phyloP scores from a whole-genome alignment of 169 alveolate genomes.

The Eimeria nieschulzi region DNA sequence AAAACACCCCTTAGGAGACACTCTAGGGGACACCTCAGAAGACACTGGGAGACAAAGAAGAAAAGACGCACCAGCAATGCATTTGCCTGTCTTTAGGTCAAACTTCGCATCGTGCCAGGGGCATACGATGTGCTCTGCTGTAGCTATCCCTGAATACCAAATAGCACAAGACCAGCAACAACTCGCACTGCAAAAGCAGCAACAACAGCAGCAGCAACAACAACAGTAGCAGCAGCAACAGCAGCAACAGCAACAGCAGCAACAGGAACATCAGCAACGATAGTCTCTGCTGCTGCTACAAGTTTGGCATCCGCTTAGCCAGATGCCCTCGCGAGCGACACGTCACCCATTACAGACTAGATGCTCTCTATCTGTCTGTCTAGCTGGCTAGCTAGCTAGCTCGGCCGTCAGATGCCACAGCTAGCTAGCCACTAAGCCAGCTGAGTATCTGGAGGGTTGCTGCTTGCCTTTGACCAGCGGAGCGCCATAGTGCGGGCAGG shows the following conservation, averaged over 20 bases:
- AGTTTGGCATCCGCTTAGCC: background rate
- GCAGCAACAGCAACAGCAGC: background rate
- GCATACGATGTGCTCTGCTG: slow-evolving; percentile 52
- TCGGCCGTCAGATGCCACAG: background rate
- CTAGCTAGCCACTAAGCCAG: background rate
- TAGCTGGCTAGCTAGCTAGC: background rate
- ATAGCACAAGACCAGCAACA: background rate
- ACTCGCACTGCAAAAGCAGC: slow-evolving; percentile 5
- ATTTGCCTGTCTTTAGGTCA: slow-evolving; percentile 77
- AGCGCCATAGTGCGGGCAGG: slow-evolving; percentile 77
- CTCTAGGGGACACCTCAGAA: no score
- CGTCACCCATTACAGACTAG: background rate
- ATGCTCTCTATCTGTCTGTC: background rate
- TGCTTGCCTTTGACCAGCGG: slow-evolving; percentile 74
- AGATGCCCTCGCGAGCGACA: background rate
- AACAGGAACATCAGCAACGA: background rate
- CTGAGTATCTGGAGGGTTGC: background rate
- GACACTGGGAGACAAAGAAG: background rate
- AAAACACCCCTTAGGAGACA: no score
- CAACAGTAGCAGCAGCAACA: slow-evolving; percentile 24
- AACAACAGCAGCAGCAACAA: slow-evolving; percentile 41
- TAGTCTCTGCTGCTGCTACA: background rate
- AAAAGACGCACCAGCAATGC: slow-evolving; percentile 64
- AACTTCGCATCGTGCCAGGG: slow-evolving; percentile 77
- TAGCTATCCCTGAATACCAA: slow-evolving; percentile 11